Conservation (phyloP, 2,329 filamentous ascomycete genomes). For the Pseudohalonectria lignicola region DNA sequence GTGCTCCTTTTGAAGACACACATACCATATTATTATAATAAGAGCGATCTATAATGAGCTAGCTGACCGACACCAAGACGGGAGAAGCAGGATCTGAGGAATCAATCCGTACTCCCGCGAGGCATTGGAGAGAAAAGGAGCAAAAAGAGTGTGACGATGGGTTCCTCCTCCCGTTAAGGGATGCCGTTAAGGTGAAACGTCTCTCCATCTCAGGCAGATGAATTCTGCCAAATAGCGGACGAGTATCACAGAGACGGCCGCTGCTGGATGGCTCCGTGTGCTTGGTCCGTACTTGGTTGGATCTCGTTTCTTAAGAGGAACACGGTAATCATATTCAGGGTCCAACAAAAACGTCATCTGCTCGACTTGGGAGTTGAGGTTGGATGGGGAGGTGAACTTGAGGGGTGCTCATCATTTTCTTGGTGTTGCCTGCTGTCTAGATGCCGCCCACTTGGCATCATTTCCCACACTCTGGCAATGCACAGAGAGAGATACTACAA, state of each 20-base stretch:
- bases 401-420: no score
- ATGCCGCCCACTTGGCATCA: no score
- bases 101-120: not conserved
- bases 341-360: no score
- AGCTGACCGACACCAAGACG: not conserved
- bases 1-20: no score
- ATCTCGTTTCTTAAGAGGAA: not conserved
- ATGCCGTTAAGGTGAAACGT: not conserved
- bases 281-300: not conserved
- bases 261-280: not conserved
- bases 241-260: not conserved
- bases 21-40: no score
- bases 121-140: not conserved
- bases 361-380: no score
- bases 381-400: no score
- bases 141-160: not conserved
- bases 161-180: not conserved
- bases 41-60: not conserved
- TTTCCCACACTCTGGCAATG: no score
- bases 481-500: no score
- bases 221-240: not conserved
- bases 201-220: not conserved
- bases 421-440: no score
- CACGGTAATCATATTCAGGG: not conserved
- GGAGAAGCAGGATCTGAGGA: not conserved